phyloP scores from a whole-genome alignment of 163 green algal genomes.

The Scenedesmus sp. region DNA sequence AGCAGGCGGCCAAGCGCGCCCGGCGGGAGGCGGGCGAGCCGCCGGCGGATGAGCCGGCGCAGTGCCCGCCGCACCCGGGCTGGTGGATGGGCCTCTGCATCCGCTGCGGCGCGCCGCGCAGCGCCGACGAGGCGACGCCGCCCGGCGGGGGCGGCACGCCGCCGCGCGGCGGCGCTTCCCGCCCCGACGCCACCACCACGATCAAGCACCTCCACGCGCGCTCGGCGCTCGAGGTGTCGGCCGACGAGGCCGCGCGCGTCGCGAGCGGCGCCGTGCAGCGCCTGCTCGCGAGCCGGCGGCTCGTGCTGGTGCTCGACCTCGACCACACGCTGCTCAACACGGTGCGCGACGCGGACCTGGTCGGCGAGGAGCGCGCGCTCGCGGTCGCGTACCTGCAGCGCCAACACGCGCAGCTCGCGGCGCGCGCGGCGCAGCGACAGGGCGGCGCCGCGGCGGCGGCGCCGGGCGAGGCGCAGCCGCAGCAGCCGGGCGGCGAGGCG shows the following conservation, averaged over 20 bases:
- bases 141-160: no score
- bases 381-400: neutral
- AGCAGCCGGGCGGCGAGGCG: neutral
- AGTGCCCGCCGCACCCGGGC: constrained; percentile 27
- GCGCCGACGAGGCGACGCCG: no score
- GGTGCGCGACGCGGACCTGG: constrained; percentile 45
- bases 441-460: neutral
- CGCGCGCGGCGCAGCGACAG: neutral
- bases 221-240: constrained; percentile 27
- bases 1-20: constrained; percentile 1
- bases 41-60: neutral
- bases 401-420: constrained; percentile 16
- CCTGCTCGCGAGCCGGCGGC: constrained; percentile 56
- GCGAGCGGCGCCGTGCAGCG: neutral
- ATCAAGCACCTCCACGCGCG: constrained; percentile 43
- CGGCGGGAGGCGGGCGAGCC: neutral
- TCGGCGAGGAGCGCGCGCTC: neutral
- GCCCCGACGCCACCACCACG: no score
- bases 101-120: constrained; percentile 26
- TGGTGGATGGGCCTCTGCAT: constrained; percentile 36
- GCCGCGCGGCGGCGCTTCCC: no score
- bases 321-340: constrained; percentile 98
- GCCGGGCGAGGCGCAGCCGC: constrained; percentile 12
- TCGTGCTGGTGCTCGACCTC: constrained; percentile 95
- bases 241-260: constrained; percentile 35